Conservation (phyloP, 148 eudicot species). For the Heliamphora exappendiculata region DNA sequence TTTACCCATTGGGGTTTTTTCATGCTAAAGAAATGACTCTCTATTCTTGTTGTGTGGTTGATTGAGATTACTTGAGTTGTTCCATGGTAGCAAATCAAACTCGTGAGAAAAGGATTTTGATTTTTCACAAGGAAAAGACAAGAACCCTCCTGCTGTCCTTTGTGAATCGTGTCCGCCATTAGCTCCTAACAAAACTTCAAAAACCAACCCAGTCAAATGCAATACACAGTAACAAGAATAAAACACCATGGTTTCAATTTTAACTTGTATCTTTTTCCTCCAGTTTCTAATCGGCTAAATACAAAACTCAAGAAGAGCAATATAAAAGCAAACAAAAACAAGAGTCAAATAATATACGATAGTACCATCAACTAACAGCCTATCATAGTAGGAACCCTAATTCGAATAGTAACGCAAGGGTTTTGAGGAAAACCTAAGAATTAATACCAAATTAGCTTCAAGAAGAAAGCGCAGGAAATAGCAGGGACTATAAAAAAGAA, state of each 20-base stretch:
- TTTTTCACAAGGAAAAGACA: too few species aligned
- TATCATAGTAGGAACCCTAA: slow-evolving; percentile 1
- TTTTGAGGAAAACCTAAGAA: not conserved
- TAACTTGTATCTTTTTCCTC: not conserved
- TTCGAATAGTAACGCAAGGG: not conserved
- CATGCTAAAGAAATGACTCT: too few species aligned
- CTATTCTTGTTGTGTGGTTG: too few species aligned
- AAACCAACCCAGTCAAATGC: too few species aligned
- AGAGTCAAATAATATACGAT: not conserved
- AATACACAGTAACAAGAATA: too few species aligned
- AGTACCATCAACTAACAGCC: not conserved
- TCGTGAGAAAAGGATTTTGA: too few species aligned
- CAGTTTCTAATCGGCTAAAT: not conserved
- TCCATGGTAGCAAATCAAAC: too few species aligned
- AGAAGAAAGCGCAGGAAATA: not conserved
- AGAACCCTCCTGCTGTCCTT: not conserved
- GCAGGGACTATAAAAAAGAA: not conserved
- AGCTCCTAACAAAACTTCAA: too few species aligned
- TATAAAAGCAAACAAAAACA: not conserved
- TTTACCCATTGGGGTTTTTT: too few species aligned
- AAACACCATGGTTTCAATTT: too few species aligned
- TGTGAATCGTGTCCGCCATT: not conserved
- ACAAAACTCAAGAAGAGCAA: not conserved
- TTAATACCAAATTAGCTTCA: not conserved
- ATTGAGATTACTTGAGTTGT: too few species aligned